phyloP scores from a whole-genome alignment of 2,329 filamentous ascomycete species.

The Alternaria angustiovoidea region DNA sequence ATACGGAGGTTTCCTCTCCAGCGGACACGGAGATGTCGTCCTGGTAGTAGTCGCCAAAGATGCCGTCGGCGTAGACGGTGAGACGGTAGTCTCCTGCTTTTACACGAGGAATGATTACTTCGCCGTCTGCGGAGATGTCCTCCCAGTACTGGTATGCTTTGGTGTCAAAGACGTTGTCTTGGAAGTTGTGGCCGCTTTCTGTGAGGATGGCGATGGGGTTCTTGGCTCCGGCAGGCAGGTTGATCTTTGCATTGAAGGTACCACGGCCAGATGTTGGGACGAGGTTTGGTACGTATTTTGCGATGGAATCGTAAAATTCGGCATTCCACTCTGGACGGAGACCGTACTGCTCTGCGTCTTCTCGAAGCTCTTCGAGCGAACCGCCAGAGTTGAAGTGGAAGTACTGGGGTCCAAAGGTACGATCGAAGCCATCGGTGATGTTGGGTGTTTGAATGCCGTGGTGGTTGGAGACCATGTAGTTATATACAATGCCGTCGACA shows the following conservation, averaged over 20 bases:
- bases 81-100: constrained; percentile 68
- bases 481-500: constrained; percentile 72
- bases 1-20: constrained; percentile 46
- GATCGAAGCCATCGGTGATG: constrained; percentile 70
- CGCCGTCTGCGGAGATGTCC: constrained; percentile 55
- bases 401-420: constrained; percentile 70
- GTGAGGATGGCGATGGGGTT: constrained; percentile 65
- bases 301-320: constrained; percentile 70
- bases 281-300: constrained; percentile 66
- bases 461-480: constrained; percentile 65
- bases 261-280: constrained; percentile 62
- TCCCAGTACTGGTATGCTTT: constrained; percentile 71
- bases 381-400: constrained; percentile 69
- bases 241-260: constrained; percentile 59
- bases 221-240: constrained; percentile 61
- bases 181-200: constrained; percentile 61
- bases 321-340: constrained; percentile 63
- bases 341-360: constrained; percentile 61
- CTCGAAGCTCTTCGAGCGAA: constrained; percentile 54
- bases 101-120: constrained; percentile 62
- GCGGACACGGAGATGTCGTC: constrained; percentile 60
- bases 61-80: constrained; percentile 68
- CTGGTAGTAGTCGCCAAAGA: constrained; percentile 67
- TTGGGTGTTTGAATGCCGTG: constrained; percentile 70
- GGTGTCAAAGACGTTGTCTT: constrained; percentile 65